phyloP scores from a whole-genome alignment of 2,329 filamentous ascomycete genomes.

The Tolypocladium sp. region DNA sequence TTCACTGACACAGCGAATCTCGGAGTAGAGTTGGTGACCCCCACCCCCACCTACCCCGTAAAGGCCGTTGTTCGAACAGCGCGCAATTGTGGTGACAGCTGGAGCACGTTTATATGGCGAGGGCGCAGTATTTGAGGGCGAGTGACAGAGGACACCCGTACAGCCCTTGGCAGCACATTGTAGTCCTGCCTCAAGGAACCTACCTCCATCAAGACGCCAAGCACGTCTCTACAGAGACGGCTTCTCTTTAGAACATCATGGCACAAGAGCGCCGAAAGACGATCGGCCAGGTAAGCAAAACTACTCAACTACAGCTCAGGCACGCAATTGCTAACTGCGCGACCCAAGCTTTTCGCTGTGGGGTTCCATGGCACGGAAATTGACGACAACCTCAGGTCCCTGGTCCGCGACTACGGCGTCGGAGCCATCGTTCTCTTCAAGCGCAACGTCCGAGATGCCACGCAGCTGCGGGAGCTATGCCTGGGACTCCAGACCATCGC shows the following conservation, averaged over 20 bases:
- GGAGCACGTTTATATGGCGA: not conserved
- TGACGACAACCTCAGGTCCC: slow-evolving; percentile 11
- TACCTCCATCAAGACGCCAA: not conserved
- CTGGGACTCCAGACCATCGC: slow-evolving; percentile 12
- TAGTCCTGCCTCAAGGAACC: not conserved
- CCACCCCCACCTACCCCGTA: not conserved
- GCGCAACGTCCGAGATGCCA: slow-evolving; percentile 12
- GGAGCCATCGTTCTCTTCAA: slow-evolving; percentile 17
- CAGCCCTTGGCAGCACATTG: not conserved
- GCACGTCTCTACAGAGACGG: not conserved
- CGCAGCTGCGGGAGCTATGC: slow-evolving; percentile 11
- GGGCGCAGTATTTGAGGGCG: too few species aligned
- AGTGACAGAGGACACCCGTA: not conserved
- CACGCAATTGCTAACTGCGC: not conserved
- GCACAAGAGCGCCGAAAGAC: not conserved
- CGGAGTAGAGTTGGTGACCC: not conserved
- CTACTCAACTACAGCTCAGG: too few species aligned
- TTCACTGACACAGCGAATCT: not conserved
- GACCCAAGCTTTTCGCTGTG: slow-evolving; percentile 13
- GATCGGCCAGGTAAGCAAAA: slow-evolving; percentile 1
- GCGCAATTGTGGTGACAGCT: too few species aligned
- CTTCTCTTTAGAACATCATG: not conserved
- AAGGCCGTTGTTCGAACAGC: not conserved
- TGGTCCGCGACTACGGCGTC: slow-evolving; percentile 15
- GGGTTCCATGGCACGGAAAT: slow-evolving; percentile 14